Percentiles rank a stretch among this genome's conserved stretches.
Evolutionary conservation across 2,329 filamentous ascomycete species (phyloP).

Genomic region (Apiospora marii): DNA sequence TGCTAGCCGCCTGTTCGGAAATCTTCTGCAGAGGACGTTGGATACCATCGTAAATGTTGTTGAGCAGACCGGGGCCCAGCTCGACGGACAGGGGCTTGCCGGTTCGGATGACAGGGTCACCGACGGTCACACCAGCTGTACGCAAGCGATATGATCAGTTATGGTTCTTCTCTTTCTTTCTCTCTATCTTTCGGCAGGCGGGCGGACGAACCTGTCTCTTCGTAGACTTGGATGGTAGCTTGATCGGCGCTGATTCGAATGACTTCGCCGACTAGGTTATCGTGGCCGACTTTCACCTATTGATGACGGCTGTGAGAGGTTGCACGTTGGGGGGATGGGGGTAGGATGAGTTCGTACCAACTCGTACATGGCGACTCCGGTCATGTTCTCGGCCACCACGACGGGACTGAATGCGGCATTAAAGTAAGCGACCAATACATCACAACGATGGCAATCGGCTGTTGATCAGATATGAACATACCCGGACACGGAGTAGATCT

Average conservation of each 20-base stretch:
- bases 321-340: background rate
- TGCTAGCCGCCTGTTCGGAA: conserved; percentile 78
- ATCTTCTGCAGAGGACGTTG: conserved; percentile 93
- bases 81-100: conserved; percentile 98
- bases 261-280: conserved; percentile 93
- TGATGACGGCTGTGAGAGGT: conserved; percentile 9
- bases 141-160: conserved; percentile 33
- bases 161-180: conserved; percentile 27
- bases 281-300: conserved; percentile 90
- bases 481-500: conserved; percentile 67
- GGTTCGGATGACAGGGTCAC: conserved; percentile 89
- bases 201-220: conserved; percentile 82
- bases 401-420: conserved; percentile 69
- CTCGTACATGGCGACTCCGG: conserved; percentile 99
- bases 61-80: conserved; percentile 94
- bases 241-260: conserved; percentile 97
- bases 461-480: conserved; percentile 18
- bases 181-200: conserved; percentile 3
- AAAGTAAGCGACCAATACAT: conserved; percentile 43
- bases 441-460: conserved; percentile 18
- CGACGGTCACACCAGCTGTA: conserved; percentile 90
- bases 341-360: conserved; percentile 66
- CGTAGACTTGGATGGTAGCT: conserved; percentile 98
- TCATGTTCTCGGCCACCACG: conserved; percentile 97
- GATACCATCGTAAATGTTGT: conserved; percentile 99